Conservation (phyloP, 805 yeast genomes). For the Metschnikowia shivogae region DNA sequence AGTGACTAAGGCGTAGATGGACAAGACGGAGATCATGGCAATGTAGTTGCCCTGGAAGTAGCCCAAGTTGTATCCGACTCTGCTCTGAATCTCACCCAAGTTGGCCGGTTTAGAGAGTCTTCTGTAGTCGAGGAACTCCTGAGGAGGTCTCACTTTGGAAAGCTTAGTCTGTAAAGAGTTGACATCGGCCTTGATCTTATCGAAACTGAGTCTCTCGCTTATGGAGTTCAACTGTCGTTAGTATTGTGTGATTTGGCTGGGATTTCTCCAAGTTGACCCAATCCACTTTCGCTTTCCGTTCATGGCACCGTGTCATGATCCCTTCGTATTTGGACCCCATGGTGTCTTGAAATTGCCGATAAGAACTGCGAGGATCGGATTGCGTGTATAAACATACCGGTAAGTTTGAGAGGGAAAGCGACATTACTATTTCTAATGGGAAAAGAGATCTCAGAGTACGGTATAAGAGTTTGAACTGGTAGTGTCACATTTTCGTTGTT, state of each 20-base stretch:
- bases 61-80: slow-evolving; percentile 81
- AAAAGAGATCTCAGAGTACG: neutral
- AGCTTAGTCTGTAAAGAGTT: slow-evolving; percentile 56
- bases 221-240: slow-evolving; percentile 11
- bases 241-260: slow-evolving; percentile 3
- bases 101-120: slow-evolving; percentile 88
- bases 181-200: slow-evolving; percentile 22
- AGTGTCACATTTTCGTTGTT: slow-evolving; percentile 2
- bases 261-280: too few species aligned
- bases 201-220: slow-evolving; percentile 22
- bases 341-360: too few species aligned
- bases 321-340: neutral
- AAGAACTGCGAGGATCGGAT: neutral
- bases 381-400: slow-evolving; percentile 30
- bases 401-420: slow-evolving; percentile 34
- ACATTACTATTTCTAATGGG: slow-evolving; percentile 7
- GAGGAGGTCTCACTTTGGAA: slow-evolving; percentile 78
- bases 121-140: slow-evolving; percentile 89
- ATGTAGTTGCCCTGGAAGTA: slow-evolving; percentile 87
- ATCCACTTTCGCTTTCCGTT: neutral
- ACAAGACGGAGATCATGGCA: slow-evolving; percentile 63
- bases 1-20: slow-evolving; percentile 82
- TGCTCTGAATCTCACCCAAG: slow-evolving; percentile 82
- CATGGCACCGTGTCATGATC: neutral
- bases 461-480: neutral